A percentile compares a stretch with the other conserved stretches of the same genome.
Evolutionary conservation across 768 basidiomycete genomes (phyloP).

Genomic region (Serendipita vermifera): DNA sequence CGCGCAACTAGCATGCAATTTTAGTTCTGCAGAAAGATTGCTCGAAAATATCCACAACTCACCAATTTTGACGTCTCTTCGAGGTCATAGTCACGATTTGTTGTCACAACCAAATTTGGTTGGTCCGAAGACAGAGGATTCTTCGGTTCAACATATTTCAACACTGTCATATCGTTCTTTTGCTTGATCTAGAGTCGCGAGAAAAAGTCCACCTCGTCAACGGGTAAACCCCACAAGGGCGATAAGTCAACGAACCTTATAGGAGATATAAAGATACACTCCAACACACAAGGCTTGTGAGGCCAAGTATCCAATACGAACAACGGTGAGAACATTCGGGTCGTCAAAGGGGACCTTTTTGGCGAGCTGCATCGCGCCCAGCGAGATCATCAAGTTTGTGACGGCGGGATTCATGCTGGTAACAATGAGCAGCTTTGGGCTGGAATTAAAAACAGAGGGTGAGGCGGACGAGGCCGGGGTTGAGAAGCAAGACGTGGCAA

Average conservation of each 20-base stretch:
- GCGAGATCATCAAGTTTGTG: constrained; percentile 75
- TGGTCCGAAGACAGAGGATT: constrained; percentile 64
- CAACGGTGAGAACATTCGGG: constrained; percentile 64
- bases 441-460: too few relatives aligned
- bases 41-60: neutral
- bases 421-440: too few relatives aligned
- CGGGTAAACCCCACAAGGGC: neutral
- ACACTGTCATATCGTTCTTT: constrained; percentile 90
- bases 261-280: constrained; percentile 68
- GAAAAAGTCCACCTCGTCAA: neutral
- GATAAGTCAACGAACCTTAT: constrained; percentile 39
- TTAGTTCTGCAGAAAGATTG: neutral
- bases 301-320: constrained; percentile 70
- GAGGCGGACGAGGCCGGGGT: too few relatives aligned
- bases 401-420: constrained; percentile 63
- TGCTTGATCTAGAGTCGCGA: constrained; percentile 68
- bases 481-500: too few relatives aligned
- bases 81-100: constrained; percentile 87
- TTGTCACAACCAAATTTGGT: constrained; percentile 75
- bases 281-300: constrained; percentile 59
- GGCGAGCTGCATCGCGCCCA: constrained; percentile 94
- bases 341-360: constrained; percentile 85
- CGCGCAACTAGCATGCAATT: constrained; percentile 35
- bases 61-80: constrained; percentile 69
- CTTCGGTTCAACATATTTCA: constrained; percentile 86